Evolutionary conservation across 371 early-diverging fungal genomes (phyloP).

Genomic region (Sporodiniella umbellata): DNA sequence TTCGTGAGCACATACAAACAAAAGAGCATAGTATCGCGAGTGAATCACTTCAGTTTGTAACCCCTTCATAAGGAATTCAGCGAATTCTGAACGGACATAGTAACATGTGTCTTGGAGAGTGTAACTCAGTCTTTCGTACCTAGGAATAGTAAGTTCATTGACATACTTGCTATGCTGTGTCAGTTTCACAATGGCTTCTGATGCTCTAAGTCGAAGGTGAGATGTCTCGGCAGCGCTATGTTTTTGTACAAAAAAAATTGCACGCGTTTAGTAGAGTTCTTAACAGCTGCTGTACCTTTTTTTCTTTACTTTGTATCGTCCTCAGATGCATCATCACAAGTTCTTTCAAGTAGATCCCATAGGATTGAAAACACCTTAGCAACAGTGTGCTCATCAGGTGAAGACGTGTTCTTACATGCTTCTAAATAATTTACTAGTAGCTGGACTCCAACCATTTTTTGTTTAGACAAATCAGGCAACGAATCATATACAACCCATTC

Average conservation of each 20-base stretch:
- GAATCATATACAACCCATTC: constrained; percentile 36
- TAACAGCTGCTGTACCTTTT: no score
- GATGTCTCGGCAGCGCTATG: constrained; percentile 38
- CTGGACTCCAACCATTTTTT: constrained; percentile 34
- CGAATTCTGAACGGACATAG: constrained; percentile 77
- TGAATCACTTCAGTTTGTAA: constrained; percentile 60
- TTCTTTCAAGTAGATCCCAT: constrained; percentile 24
- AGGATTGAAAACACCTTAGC: constrained; percentile 21
- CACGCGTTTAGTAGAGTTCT: no score
- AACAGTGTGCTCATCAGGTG: constrained; percentile 12
- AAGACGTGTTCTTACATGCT: constrained; percentile 10
- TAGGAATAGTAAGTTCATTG: constrained; percentile 45
- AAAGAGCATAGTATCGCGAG: constrained; percentile 63
- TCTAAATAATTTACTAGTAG: constrained; percentile 31
- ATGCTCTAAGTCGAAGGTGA: constrained; percentile 63
- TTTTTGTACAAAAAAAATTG: not conserved
- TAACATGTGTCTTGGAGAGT: constrained; percentile 74
- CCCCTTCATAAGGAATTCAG: constrained; percentile 68
- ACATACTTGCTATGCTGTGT: constrained; percentile 51
- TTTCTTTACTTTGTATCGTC: constrained; percentile 23
- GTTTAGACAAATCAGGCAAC: constrained; percentile 21
- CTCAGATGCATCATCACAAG: constrained; percentile 24
- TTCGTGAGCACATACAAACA: constrained; percentile 86
- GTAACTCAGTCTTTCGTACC: constrained; percentile 60
- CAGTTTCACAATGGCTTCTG: constrained; percentile 65